Evolutionary conservation across 2,329 filamentous ascomycete species (phyloP), one percentile per base, ranked within the genome.

Genomic region (Ustulina deusta): DNA sequence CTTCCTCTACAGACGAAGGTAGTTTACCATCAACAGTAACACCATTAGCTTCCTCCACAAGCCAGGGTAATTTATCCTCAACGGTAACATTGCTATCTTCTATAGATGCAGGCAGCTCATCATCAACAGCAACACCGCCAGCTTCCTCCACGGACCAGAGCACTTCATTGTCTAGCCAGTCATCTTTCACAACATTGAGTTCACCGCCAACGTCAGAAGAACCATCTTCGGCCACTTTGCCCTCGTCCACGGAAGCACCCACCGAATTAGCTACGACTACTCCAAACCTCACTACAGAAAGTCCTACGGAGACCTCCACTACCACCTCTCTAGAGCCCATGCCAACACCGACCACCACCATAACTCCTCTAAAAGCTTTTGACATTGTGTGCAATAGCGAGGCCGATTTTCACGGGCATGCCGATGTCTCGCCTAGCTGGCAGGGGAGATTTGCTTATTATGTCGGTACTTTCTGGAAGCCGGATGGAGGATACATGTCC

Each of bases 361-460:
- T 27, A 2, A 56, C 52, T 6, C 25, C 25, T 20, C 40, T 46
- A 6, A 9, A 58, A 46, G 15, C 22, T 34, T 46, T 58, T 22
- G 55, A 46, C n/a, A 20, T 46, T 13, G 38, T 20, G 7, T 58
- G 55, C 25, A 58, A 46, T n/a, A 34, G 46, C 15, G 38, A 32
- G 15, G 25, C 27, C 10, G 40, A 58, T 20, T 58, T 58, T 6
- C 55, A 25, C 40, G 27, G 40, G 5, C 55, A 58, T 17, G 38
- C 7, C 6, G 38, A 58, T 22, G 17, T 58, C 25, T 46, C 55
- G 2, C 1, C n/a, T 0, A 15, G 6, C 7, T 34, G 7, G 25
- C 38, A 32, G 10, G 29, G 11, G 5, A 15, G 34, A 6, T 46
- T 46, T 6, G 38, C 55, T 10, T 17, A 22, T 4, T 1, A 5